phyloP scores from a whole-genome alignment of 2,329 filamentous ascomycete genomes.

The Tolypocladium ophioglossoides region DNA sequence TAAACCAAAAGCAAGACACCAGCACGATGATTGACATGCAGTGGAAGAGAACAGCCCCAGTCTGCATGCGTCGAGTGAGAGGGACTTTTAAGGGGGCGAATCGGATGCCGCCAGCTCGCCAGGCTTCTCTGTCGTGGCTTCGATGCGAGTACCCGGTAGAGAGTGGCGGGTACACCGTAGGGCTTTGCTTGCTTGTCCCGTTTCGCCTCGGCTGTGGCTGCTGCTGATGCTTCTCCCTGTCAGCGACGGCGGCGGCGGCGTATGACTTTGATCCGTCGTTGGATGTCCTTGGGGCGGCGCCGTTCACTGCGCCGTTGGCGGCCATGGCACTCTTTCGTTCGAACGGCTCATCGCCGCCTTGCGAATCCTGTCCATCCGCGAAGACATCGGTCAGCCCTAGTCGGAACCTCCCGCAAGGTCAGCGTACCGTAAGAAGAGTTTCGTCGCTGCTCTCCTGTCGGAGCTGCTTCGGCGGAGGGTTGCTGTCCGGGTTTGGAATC shows the following conservation, averaged over 20 bases:
- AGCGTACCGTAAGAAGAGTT: neutral
- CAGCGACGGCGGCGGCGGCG: conserved; percentile 9
- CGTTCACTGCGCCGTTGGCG: neutral
- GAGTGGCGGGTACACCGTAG: conserved; percentile 17
- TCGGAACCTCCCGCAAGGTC: neutral
- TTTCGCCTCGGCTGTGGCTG: neutral
- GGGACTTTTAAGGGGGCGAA: conserved; percentile 76
- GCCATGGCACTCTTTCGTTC: neutral
- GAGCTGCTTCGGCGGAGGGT: conserved; percentile 4
- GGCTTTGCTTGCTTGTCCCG: neutral
- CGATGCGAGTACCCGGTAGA: conserved; percentile 8
- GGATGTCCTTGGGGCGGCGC: neutral
- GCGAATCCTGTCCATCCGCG: neutral
- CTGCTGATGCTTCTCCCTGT: conserved; percentile 4
- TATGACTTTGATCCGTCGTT: conserved; percentile 8
- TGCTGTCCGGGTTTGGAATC: conserved; percentile 8
- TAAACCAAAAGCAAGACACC: conserved; percentile 77
- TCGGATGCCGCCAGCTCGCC: conserved; percentile 48
- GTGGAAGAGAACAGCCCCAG: conserved; percentile 66
- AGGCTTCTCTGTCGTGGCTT: conserved; percentile 17
- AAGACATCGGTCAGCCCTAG: neutral
- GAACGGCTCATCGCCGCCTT: neutral
- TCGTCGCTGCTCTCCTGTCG: conserved; percentile 1
- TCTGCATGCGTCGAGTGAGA: conserved; percentile 61
- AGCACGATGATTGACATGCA: conserved; percentile 59